Base-by-base conservation (phyloP, 2,329 filamentous ascomycete genomes). In the Colletotrichum plurivorum region DNA sequence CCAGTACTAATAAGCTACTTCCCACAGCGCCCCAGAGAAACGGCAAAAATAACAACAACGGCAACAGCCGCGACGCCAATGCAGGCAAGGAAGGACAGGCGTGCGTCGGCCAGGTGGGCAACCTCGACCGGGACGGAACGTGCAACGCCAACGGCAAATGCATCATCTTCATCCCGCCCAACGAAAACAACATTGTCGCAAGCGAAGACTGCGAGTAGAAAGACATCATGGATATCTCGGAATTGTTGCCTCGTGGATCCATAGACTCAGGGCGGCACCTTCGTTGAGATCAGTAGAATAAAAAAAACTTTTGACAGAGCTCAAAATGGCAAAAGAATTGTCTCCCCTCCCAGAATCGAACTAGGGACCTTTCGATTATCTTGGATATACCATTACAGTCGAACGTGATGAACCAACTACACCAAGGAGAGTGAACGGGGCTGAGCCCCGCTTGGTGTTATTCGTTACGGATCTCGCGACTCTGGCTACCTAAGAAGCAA, bases 381-480 rank as follows among this genome's bases (percentile, higher is more conserved):
- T 15, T 53, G 58, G 48, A 53, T 48, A 36, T 12, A 52, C 58
- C 48, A 61, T 61, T 61, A 61, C 58, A 61, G 58, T 61, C 58
- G 58, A 61, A 61, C 58, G 58, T 61, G 58, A 61, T 61, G 58
- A 61, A 61, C 58, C 58, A 61, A 61, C 58, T 61, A 61, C 58
- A 61, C 58, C 58, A 61, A 61, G 48, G 58, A 31, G 58, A 61
- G 58, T 53, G 22, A 31, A 52, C 58, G 20, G 36, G 48, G 48
- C 58, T 61, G 0, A 61, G 36, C 58, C 58, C 58, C 58, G 48
- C 58, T 61, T 15, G 48, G 48, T 27, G 36, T 49, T 16, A 43
- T 31, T 53, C 27, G 48, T 31, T 53, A 20, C 9, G 3, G 7
- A 49, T 9, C 22, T 12, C 46, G n/a, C 46, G 12, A 18, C n/a